A percentile compares a stretch with the other conserved stretches of the same genome.
These are phyloP conservation scores for Pueraria montana DNA, from an alignment of 306 rosid species.

Conservation along the genomic window DNA sequence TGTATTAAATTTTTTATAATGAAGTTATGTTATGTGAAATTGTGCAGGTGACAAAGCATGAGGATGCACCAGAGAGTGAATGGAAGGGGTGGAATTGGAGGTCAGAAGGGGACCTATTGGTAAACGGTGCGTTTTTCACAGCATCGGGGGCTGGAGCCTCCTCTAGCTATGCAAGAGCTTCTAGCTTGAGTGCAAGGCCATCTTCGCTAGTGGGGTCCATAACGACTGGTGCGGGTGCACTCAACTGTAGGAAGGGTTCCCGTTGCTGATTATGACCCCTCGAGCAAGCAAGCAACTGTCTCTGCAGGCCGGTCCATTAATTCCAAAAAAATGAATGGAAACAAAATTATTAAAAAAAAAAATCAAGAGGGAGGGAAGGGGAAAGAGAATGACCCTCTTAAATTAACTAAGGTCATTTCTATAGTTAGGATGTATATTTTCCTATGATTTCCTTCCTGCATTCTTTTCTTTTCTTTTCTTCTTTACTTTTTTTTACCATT, in stretches of 20 bases:
- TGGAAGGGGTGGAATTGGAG: conserved; percentile 98
- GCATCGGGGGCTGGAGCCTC: conserved; percentile 90
- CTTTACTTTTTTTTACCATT: background rate
- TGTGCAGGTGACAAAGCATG: conserved; percentile 90
- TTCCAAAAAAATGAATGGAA: conserved; percentile 4
- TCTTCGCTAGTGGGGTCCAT: conserved; percentile 85
- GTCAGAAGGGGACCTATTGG: conserved; percentile 77
- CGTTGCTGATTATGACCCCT: conserved; percentile 74
- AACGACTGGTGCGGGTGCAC: conserved; percentile 77
- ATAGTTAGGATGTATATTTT: conserved; percentile 41
- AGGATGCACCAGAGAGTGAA: conserved; percentile 89
- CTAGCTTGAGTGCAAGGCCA: conserved; percentile 91
- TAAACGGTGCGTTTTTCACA: conserved; percentile 93
- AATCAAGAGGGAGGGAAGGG: conserved; percentile 34
- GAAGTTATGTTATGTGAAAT: no score
- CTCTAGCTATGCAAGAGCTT: conserved; percentile 92
- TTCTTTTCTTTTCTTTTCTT: conserved; percentile 24
- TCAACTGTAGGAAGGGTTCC: conserved; percentile 80
- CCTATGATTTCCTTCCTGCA: conserved; percentile 49
- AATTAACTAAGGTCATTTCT: conserved; percentile 44
- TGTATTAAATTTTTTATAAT: no score
- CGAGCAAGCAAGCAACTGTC: conserved; percentile 44
- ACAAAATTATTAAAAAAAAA: background rate
- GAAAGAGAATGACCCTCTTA: conserved; percentile 35
- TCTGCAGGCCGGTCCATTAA: conserved; percentile 50